Conservation (phyloP, 768 basidiomycete genomes). For the Amanita molliuscula region DNA sequence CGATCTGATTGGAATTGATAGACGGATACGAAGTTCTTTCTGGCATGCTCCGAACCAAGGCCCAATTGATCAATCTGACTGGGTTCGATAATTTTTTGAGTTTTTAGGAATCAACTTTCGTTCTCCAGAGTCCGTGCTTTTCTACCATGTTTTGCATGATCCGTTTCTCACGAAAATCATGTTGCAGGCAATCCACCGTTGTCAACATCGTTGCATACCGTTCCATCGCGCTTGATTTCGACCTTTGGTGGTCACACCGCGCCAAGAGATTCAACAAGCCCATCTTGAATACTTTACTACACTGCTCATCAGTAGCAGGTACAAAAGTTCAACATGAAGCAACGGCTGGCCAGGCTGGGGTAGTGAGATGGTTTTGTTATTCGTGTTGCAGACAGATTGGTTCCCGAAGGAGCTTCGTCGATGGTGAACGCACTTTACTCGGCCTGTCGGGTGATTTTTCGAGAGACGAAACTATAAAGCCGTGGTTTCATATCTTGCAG, state of each 20-base stretch:
- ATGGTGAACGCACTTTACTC: conserved; percentile 52
- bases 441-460: conserved; percentile 56
- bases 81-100: conserved; percentile 76
- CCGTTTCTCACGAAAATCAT: not conserved
- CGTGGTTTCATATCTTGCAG: conserved; percentile 81
- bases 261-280: conserved; percentile 61
- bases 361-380: conserved; percentile 73
- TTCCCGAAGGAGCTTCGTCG: conserved; percentile 44
- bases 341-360: conserved; percentile 61
- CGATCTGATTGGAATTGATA: conserved; percentile 18
- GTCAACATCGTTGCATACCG: conserved; percentile 76
- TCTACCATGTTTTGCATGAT: not conserved
- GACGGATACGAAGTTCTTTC: conserved; percentile 86
- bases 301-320: conserved; percentile 62
- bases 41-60: conserved; percentile 62
- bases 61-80: conserved; percentile 65
- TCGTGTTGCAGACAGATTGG: conserved; percentile 72
- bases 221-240: conserved; percentile 80
- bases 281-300: conserved; percentile 78
- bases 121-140: conserved; percentile 58
- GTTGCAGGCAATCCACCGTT: conserved; percentile 63
- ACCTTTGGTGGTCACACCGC: conserved; percentile 76
- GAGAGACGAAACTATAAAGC: conserved; percentile 71
- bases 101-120: conserved; percentile 81
- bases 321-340: conserved; percentile 68